Conservation (phyloP, 345 rosid species). For the Tarenaya hassleriana region DNA sequence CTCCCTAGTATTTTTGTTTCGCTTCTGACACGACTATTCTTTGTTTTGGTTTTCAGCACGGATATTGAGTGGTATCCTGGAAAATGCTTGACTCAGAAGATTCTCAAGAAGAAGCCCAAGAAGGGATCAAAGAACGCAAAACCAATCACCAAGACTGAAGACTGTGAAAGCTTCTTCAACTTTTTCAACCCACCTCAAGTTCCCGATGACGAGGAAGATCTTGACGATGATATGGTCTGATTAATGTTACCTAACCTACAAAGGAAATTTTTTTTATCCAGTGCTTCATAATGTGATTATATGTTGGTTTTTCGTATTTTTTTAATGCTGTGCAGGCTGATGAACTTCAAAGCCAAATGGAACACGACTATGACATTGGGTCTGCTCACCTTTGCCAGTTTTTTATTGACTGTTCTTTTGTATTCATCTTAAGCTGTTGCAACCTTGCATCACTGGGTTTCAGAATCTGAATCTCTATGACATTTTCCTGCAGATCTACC, state of each 20-base stretch:
- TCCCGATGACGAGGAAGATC: conserved; percentile 80
- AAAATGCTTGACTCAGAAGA: conserved; percentile 77
- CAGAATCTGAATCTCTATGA: background rate
- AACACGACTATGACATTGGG: conserved; percentile 93
- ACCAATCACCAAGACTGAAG: conserved; percentile 72
- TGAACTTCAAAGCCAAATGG: conserved; percentile 85
- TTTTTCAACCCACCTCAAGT: conserved; percentile 86
- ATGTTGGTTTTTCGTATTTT: too few relatives aligned
- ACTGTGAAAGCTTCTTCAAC: conserved; percentile 81
- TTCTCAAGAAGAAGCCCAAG: conserved; percentile 83
- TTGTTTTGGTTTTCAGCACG: conserved; percentile 39
- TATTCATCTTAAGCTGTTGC: background rate
- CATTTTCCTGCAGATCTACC: conserved; percentile 48
- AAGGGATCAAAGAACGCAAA: conserved; percentile 70
- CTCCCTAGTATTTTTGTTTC: background rate
- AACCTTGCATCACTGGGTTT: background rate
- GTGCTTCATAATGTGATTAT: too few relatives aligned
- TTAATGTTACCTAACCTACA: background rate
- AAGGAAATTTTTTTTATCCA: background rate
- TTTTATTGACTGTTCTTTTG: background rate
- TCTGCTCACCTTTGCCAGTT: conserved; percentile 23
- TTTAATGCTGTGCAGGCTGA: conserved; percentile 57
- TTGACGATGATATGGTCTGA: conserved; percentile 54
- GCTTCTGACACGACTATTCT: conserved; percentile 10
- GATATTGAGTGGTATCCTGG: too few relatives aligned